A percentile compares a stretch with the other conserved stretches of the same genome.
Conservation (phyloP, 1,139 yeast species). For the Lodderomyces theae region DNA sequence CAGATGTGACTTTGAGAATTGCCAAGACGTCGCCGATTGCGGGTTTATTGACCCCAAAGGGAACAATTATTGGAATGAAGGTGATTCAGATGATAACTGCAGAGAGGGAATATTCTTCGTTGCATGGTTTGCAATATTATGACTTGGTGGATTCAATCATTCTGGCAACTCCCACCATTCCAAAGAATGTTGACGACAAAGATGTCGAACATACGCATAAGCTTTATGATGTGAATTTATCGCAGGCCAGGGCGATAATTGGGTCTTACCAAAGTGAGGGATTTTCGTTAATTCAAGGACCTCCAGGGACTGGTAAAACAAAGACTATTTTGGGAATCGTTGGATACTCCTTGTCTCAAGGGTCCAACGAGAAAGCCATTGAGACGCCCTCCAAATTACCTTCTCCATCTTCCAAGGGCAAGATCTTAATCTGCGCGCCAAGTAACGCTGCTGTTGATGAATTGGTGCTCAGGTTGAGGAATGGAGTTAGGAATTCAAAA, state of each 20-base stretch:
- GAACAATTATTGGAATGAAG: slow-evolving; percentile 62
- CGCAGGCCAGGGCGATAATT: slow-evolving; percentile 87
- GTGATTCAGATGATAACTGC: slow-evolving; percentile 87
- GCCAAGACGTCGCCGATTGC: slow-evolving; percentile 49
- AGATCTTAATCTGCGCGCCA: slow-evolving; percentile 90
- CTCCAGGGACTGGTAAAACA: slow-evolving; percentile 98
- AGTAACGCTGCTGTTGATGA: slow-evolving; percentile 99
- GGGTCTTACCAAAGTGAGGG: slow-evolving; percentile 70
- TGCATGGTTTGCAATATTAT: slow-evolving; percentile 78
- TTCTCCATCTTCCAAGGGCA: slow-evolving; percentile 17
- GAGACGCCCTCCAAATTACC: slow-evolving; percentile 18
- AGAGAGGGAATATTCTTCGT: slow-evolving; percentile 87
- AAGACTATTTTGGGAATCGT: slow-evolving; percentile 92
- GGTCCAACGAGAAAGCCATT: slow-evolving; percentile 28
- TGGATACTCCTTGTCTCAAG: slow-evolving; percentile 61
- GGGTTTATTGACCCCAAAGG: slow-evolving; percentile 59
- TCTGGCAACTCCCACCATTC: slow-evolving; percentile 57
- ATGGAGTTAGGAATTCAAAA: slow-evolving; percentile 59
- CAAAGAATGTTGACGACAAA: slow-evolving; percentile 28
- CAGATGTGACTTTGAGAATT: slow-evolving; percentile 75
- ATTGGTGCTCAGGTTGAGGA: slow-evolving; percentile 77
- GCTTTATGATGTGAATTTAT: slow-evolving; percentile 66
- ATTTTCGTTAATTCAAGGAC: slow-evolving; percentile 92
- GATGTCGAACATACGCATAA: slow-evolving; percentile 40
- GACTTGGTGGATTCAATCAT: slow-evolving; percentile 67